Conservation (phyloP, 306 rosid species). For the Potentilla sterilis region DNA sequence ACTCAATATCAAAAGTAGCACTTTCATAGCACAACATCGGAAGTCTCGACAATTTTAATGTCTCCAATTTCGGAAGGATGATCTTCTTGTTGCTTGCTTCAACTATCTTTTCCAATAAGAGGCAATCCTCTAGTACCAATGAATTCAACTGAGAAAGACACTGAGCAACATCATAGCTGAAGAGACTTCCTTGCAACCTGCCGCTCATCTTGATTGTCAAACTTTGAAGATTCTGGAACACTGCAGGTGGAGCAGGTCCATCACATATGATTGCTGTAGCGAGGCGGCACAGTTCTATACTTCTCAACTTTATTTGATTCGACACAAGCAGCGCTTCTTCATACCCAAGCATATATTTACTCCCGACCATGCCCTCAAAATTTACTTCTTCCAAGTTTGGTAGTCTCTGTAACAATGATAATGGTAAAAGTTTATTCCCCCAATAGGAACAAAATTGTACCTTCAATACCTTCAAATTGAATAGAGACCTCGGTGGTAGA, state of each 20-base stretch:
- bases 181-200: background rate
- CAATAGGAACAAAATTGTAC: accelerated
- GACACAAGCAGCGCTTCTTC: too few relatives aligned
- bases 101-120: background rate
- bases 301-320: too few relatives aligned
- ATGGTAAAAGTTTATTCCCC: too few relatives aligned
- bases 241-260: too few relatives aligned
- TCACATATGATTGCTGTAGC: too few relatives aligned
- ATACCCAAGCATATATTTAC: too few relatives aligned
- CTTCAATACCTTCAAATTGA: background rate
- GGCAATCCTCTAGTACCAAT: accelerated
- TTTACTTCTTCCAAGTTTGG: too few relatives aligned
- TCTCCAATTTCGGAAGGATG: background rate
- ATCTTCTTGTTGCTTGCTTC: background rate
- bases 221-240: too few relatives aligned
- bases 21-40: background rate
- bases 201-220: too few relatives aligned
- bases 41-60: background rate
- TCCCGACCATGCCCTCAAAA: too few relatives aligned
- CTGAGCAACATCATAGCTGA: background rate
- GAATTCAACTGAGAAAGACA: background rate
- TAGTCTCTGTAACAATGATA: too few relatives aligned
- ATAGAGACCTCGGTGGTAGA: background rate
- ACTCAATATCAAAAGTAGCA: background rate
- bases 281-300: too few relatives aligned